Evolutionary conservation across 768 basidiomycete species (phyloP).

Genomic region (Hemileccinum rubropunctum): DNA sequence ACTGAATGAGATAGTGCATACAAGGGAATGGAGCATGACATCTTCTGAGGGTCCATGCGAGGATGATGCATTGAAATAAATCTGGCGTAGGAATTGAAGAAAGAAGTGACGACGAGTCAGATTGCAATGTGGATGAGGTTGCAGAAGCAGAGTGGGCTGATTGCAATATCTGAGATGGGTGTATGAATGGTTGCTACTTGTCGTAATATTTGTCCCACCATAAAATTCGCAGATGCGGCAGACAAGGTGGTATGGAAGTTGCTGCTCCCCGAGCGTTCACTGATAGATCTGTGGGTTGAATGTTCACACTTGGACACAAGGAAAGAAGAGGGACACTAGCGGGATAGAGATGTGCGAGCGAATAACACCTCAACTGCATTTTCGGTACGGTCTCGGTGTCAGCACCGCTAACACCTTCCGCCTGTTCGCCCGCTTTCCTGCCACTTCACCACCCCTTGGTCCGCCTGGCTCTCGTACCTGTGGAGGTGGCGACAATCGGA

Average conservation of each 20-base stretch:
- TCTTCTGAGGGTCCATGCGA: neutral
- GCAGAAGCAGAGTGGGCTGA: neutral
- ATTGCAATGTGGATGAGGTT: neutral
- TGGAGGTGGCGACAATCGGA: constrained; percentile 8
- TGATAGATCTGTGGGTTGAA: too few relatives aligned
- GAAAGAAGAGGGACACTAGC: neutral
- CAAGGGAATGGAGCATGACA: neutral
- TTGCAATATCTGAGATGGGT: neutral
- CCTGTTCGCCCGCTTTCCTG: neutral
- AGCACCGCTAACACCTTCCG: neutral
- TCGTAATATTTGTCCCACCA: too few relatives aligned
- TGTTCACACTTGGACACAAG: neutral
- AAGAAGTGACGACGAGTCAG: neutral
- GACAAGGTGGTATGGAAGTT: too few relatives aligned
- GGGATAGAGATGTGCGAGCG: constrained; percentile 3
- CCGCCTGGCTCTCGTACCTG: neutral
- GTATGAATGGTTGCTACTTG: too few relatives aligned
- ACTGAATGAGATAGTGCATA: neutral
- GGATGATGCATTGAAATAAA: neutral
- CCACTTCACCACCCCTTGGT: neutral
- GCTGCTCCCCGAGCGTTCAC: too few relatives aligned
- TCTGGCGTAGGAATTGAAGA: neutral
- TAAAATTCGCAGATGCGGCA: too few relatives aligned
- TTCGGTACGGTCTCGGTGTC: too few relatives aligned
- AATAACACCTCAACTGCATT: constrained; percentile 20